phyloP scores from a whole-genome alignment of 2,329 filamentous ascomycete species.

The Fusarium nematophilum region DNA sequence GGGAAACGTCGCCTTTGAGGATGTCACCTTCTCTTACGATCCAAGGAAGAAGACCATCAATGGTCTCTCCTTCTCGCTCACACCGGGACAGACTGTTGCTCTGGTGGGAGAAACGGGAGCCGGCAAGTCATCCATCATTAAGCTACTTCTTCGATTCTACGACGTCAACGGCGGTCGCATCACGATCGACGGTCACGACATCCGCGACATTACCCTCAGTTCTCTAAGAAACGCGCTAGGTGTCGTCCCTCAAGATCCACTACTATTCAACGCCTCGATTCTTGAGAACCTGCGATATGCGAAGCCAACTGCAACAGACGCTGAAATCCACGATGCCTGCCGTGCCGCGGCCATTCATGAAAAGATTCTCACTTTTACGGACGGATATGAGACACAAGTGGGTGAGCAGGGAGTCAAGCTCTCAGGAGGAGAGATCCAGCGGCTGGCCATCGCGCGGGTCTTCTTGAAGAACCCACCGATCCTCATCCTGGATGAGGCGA shows the following conservation, averaged over 20 bases:
- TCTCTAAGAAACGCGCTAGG: conserved; percentile 70
- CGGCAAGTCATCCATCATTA: conserved; percentile 72
- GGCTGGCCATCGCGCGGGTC: conserved; percentile 66
- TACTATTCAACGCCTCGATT: conserved; percentile 73
- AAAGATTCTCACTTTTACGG: conserved; percentile 68
- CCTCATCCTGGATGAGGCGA: conserved; percentile 75
- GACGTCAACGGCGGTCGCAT: conserved; percentile 66
- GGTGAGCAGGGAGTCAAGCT: conserved; percentile 69
- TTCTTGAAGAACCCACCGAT: conserved; percentile 67
- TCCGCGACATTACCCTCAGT: conserved; percentile 67
- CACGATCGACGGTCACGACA: conserved; percentile 67
- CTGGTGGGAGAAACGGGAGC: conserved; percentile 72
- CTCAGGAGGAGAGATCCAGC: conserved; percentile 67
- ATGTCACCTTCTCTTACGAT: conserved; percentile 68
- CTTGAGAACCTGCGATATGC: conserved; percentile 75
- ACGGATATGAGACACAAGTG: conserved; percentile 60
- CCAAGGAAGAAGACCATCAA: conserved; percentile 61
- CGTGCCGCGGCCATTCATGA: conserved; percentile 72
- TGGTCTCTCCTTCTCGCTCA: conserved; percentile 59
- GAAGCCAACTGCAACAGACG: conserved; percentile 68
- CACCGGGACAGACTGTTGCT: conserved; percentile 66
- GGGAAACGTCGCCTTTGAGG: conserved; percentile 64
- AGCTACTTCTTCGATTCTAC: conserved; percentile 70
- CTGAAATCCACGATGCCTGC: conserved; percentile 70
- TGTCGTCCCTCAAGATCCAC: conserved; percentile 73